phyloP scores from a whole-genome alignment of 192 early-diverging fungal species.

The Coemansia sp. region DNA sequence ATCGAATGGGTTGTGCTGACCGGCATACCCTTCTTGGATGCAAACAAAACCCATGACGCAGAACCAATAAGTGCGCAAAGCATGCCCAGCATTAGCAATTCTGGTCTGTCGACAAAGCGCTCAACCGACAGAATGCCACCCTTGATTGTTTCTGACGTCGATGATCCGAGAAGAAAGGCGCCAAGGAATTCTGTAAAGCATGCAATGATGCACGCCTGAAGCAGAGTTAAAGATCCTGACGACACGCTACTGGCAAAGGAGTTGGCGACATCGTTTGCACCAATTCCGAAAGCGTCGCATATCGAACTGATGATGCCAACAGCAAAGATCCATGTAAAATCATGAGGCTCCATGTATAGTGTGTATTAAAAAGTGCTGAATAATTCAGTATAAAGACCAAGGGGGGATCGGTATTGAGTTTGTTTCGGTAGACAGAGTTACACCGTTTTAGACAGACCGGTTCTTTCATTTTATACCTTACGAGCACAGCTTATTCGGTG shows the following conservation, averaged over 20 bases:
- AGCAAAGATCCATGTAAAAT: conserved; percentile 67
- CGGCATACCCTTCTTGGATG: conserved; percentile 64
- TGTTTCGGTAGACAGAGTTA: no score
- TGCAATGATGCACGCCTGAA: conserved; percentile 74
- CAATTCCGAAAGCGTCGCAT: conserved; percentile 72
- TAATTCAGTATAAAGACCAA: no score
- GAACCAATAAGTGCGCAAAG: conserved; percentile 77
- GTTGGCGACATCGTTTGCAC: conserved; percentile 89
- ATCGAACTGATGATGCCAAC: conserved; percentile 66
- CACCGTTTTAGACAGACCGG: no score
- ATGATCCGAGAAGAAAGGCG: conserved; percentile 69
- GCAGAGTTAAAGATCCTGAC: conserved; percentile 71
- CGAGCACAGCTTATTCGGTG: no score
- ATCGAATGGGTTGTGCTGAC: no score
- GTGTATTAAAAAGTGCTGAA: no score
- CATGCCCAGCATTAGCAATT: conserved; percentile 80
- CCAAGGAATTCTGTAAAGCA: conserved; percentile 81
- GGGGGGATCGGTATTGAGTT: no score
- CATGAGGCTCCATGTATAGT: conserved; percentile 52
- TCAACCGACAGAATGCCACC: conserved; percentile 64
- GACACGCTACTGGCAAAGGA: conserved; percentile 83
- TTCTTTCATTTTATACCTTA: no score
- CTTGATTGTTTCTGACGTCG: conserved; percentile 77
- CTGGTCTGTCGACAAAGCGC: conserved; percentile 60
- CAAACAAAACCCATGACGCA: conserved; percentile 70